A percentile compares a stretch with the other conserved stretches of the same genome.
These are phyloP conservation scores for Pelagophyceae sp. DNA, from an alignment of 352 stramenopile species.

Conservation along the genomic window DNA sequence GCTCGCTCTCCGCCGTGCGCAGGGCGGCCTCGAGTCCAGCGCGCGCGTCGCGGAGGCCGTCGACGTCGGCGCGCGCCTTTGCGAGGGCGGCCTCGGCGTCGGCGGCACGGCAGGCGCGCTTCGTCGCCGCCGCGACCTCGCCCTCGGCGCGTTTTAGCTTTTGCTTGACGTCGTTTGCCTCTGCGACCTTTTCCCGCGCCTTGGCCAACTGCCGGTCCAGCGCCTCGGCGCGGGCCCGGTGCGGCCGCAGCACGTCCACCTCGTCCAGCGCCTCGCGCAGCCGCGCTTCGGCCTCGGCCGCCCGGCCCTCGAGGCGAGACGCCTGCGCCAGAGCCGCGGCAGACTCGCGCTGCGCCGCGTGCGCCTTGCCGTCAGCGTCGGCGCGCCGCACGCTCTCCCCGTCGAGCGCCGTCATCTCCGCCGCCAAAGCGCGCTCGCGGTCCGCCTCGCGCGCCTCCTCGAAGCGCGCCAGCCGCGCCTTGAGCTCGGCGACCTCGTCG, in stretches of 20 bases:
- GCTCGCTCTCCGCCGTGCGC: not conserved
- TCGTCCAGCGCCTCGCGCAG: not conserved
- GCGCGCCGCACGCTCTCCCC: too few species aligned
- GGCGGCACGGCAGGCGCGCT: not conserved
- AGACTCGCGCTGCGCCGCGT: not conserved
- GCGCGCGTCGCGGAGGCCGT: not conserved
- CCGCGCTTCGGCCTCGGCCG: conserved; percentile 1
- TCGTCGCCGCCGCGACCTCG: not conserved
- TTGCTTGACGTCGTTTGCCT: not conserved
- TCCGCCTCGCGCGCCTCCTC: conserved; percentile 10
- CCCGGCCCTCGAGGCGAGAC: not conserved
- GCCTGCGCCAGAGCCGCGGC: not conserved
- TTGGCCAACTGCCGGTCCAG: not conserved
- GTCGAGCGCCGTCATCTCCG: not conserved
- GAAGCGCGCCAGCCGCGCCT: not conserved
- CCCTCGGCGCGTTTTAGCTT: conserved; percentile 8
- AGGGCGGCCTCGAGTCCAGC: not conserved
- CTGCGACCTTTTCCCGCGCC: not conserved
- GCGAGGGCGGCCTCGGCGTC: not conserved
- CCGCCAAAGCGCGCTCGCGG: conserved; percentile 1
- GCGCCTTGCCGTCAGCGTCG: not conserved
- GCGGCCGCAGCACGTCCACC: conserved; percentile 16
- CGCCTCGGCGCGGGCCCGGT: not conserved
- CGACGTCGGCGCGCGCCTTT: not conserved
- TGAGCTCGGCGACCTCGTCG: not conserved